Percentiles rank a stretch among this genome's conserved stretches.
These are phyloP conservation scores for Castanea crenata DNA, from an alignment of 306 rosid species.

Conservation along the genomic window DNA sequence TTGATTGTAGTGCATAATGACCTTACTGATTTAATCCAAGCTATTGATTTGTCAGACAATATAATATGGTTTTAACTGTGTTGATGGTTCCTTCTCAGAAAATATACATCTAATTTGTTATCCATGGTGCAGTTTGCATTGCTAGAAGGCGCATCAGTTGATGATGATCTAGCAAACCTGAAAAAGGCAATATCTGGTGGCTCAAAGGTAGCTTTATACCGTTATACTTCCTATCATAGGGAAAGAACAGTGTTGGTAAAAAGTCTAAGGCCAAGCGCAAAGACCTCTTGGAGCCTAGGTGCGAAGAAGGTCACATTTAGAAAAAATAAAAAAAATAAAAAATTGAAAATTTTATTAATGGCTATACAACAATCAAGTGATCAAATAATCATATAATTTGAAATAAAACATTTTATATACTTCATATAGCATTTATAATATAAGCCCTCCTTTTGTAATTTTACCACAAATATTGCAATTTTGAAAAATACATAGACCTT, in stretches of 20 bases:
- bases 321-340: no score
- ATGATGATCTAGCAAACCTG: conserved; percentile 46
- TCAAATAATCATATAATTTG: no score
- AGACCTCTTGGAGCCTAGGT: no score
- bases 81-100: not conserved
- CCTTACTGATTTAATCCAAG: not conserved
- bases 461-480: no score
- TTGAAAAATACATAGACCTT: no score
- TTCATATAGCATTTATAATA: no score
- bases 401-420: no score
- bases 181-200: conserved; percentile 53
- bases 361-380: no score
- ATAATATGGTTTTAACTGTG: not conserved
- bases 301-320: no score
- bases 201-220: conserved; percentile 37
- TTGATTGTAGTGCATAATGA: not conserved
- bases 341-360: no score
- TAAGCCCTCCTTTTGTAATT: no score
- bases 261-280: no score
- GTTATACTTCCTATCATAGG: not conserved
- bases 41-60: not conserved
- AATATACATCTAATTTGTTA: not conserved
- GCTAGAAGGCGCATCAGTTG: conserved; percentile 54
- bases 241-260: not conserved
- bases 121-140: conserved; percentile 47